Evolutionary conservation across 192 early-diverging fungal species (phyloP), one percentile per base, ranked within the genome.

Genomic region (Coemansia sp.): DNA sequence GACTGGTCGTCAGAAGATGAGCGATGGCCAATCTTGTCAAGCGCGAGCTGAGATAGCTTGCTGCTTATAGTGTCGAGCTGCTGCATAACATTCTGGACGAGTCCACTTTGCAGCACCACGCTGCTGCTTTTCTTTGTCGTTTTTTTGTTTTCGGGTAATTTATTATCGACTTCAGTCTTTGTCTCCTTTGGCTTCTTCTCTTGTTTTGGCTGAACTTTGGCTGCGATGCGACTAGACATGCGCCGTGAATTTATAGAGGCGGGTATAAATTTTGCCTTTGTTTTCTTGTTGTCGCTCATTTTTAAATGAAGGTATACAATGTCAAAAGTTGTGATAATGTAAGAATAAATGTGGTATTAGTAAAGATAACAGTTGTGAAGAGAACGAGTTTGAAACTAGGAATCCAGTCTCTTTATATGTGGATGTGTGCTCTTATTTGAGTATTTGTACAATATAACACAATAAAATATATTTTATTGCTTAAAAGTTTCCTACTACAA

Each of bases 141-240:
- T 16, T 45, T 11, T 45, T 11, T 45, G 10, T 45, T n/a, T n/a
- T 45, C 42, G 5, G 42, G 16, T 45, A 14, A 3, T 11, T 45
- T 45, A 11, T 7, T 5, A 7, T 45, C 16, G 11, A 16, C 42
- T 3, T 7, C 42, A 14, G 42, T 45, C 12, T 45, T 45, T 14
- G 8, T 45, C 2, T 45, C 42, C 42, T 45, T 45, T 3, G 45
- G 59, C 2, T 38, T 49, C 30, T 10, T 32, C 12, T 38, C 59
- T 1, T 62, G 12, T 6, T 12, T 6, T 1, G 40, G 20, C 20
- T 63, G 58, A 18, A 33, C 30, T 59, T 76, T 76, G 42, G 56
- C 65, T 33, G 61, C 58, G 29, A 76, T 30, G 12, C 70, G 70
- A 17, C 48, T 64, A 60, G 70, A 72, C 17, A 42, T 61, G 11